Evolutionary conservation across 2,329 filamentous ascomycete genomes (phyloP).

Genomic region (Aspergillus texensis): DNA sequence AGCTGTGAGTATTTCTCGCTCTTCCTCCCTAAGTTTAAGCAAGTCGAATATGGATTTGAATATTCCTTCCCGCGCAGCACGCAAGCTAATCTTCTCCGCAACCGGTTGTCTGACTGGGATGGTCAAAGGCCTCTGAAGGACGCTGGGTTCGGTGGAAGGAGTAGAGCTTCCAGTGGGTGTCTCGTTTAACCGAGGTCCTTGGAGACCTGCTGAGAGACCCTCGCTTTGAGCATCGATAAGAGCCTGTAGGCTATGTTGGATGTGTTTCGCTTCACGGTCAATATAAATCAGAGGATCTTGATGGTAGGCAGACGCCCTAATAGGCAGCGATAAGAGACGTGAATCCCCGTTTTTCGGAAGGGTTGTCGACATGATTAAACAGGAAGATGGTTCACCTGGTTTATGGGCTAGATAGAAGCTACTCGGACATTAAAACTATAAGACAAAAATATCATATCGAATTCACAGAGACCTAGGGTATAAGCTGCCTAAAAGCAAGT

Average conservation of each 20-base stretch:
- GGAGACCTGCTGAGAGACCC: conserved; percentile 55
- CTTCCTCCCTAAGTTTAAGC: conserved; percentile 58
- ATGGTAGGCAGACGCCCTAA: conserved; percentile 32
- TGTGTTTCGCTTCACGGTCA: conserved; percentile 55
- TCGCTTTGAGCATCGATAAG: conserved; percentile 65
- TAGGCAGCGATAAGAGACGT: conserved; percentile 32
- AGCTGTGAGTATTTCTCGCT: conserved; percentile 53
- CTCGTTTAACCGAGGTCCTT: conserved; percentile 45
- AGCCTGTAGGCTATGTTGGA: conserved; percentile 60
- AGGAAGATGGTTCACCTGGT: conserved; percentile 7
- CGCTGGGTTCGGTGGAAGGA: conserved; percentile 32
- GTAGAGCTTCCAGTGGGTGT: conserved; percentile 46
- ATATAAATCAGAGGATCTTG: conserved; percentile 52
- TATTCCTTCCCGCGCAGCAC: conserved; percentile 58
- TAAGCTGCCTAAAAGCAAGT: not conserved
- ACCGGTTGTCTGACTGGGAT: conserved; percentile 43
- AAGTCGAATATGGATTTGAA: conserved; percentile 59
- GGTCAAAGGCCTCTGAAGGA: conserved; percentile 37
- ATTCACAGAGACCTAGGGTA: not conserved
- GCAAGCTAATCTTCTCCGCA: conserved; percentile 54
- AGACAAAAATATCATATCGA: not conserved
- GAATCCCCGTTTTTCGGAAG: conserved; percentile 28
- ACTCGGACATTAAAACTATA: not conserved
- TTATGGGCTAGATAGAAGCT: not conserved
- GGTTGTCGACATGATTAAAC: conserved; percentile 34